Percentiles rank a stretch among this genome's conserved stretches.
These are phyloP conservation scores for Rhizopogon vinicolor DNA, from an alignment of 768 basidiomycete species.

Conservation along the genomic window DNA sequence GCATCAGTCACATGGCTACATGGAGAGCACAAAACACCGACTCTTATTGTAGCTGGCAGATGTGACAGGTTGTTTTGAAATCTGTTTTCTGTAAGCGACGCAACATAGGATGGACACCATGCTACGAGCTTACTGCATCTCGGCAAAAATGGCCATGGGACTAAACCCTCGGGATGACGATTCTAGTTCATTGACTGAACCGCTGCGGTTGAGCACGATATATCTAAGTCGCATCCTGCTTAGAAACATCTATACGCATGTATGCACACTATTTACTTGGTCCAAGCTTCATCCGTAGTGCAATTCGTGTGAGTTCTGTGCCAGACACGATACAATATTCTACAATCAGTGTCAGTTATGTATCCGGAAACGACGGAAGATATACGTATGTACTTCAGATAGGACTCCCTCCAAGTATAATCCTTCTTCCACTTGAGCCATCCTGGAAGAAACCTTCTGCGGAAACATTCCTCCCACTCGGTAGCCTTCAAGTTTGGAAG, in stretches of 20 bases:
- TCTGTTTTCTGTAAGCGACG: constrained; percentile 29
- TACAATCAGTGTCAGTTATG: constrained; percentile 23
- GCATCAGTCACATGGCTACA: constrained; percentile 4
- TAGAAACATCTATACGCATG: not conserved
- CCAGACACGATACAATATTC: constrained; percentile 59
- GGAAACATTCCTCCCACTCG: constrained; percentile 78
- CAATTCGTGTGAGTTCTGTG: constrained; percentile 68
- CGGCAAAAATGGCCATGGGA: constrained; percentile 62
- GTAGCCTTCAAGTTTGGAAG: constrained; percentile 59
- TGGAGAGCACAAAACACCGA: constrained; percentile 28
- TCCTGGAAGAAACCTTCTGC: constrained; percentile 68
- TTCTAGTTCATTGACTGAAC: constrained; percentile 68
- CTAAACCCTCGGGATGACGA: constrained; percentile 64
- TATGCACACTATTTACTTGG: constrained; percentile 46
- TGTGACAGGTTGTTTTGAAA: constrained; percentile 65
- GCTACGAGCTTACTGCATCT: constrained; percentile 57
- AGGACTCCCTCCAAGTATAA: constrained; percentile 58
- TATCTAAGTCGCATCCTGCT: constrained; percentile 40
- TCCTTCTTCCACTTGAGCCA: constrained; percentile 71
- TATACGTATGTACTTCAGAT: constrained; percentile 49
- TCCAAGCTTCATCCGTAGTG: constrained; percentile 80
- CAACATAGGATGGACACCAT: not conserved
- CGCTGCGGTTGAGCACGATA: constrained; percentile 70
- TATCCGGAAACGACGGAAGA: constrained; percentile 1
- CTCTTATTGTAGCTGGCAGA: constrained; percentile 62